Percentiles rank a stretch among this genome's conserved stretches.
These are phyloP conservation scores for Fragilariopsis cylindrus DNA, from an alignment of 108 stramenopile genomes.

Conservation along the genomic window DNA sequence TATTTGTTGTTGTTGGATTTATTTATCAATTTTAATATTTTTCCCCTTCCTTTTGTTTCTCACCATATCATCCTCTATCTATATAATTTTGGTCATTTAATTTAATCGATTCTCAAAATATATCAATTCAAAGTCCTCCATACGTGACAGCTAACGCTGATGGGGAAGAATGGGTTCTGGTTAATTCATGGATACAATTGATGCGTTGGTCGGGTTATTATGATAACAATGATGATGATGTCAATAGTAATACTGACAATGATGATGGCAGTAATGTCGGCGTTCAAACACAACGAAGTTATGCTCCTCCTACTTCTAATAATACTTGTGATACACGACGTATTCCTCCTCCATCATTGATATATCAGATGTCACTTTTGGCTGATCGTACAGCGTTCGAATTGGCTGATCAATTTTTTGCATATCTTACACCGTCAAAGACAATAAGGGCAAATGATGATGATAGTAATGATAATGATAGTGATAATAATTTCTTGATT, in stretches of 20 bases:
- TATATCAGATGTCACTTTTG: constrained; percentile 9
- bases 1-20: too few species aligned
- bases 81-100: too few species aligned
- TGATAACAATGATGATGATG: background rate
- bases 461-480: background rate
- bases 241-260: background rate
- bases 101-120: too few species aligned
- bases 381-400: constrained; percentile 26
- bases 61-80: too few species aligned
- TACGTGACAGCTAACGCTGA: constrained; percentile 16
- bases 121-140: constrained; percentile 9
- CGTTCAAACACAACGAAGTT: background rate
- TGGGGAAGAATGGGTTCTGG: constrained; percentile 35
- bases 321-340: too few species aligned
- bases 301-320: too few species aligned
- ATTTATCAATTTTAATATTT: too few species aligned
- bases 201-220: constrained; percentile 11
- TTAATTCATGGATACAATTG: constrained; percentile 22
- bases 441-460: background rate
- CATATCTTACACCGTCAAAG: background rate
- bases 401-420: constrained; percentile 22
- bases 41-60: too few species aligned
- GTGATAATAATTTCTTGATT: background rate
- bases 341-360: background rate
- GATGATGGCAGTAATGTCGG: background rate